These are phyloP conservation scores for Ceratocystis cubensis DNA, from an alignment of 2,329 filamentous ascomycete genomes.

Conservation along the genomic window DNA sequence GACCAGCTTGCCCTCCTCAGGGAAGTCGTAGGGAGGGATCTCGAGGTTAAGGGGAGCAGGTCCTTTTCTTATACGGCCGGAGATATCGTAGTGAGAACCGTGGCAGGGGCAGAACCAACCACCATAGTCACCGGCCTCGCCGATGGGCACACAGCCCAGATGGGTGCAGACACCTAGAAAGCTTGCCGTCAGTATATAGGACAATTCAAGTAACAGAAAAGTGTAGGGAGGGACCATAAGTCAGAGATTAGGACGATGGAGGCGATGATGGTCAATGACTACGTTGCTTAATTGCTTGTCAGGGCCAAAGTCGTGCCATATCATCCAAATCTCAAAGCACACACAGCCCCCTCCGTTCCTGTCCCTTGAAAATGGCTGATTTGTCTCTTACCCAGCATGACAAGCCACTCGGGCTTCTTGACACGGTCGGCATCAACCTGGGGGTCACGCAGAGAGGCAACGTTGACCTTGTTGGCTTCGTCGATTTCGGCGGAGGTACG, in stretches of 20 bases:
- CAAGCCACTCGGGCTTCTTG: constrained; percentile 95
- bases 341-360: not conserved
- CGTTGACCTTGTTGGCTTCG: constrained; percentile 80
- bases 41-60: constrained; percentile 96
- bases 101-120: constrained; percentile 99
- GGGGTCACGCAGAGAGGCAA: constrained; percentile 76
- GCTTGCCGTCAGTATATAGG: not conserved
- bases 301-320: not conserved
- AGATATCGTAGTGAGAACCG: constrained; percentile 99
- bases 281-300: not conserved
- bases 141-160: constrained; percentile 96
- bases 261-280: not conserved
- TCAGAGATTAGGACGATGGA: not conserved
- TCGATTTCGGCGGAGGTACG: constrained; percentile 86
- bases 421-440: constrained; percentile 85
- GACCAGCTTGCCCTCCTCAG: constrained; percentile 73
- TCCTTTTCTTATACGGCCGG: constrained; percentile 92
- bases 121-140: constrained; percentile 93
- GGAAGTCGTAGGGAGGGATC: constrained; percentile 84
- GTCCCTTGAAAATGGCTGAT: constrained; percentile 13
- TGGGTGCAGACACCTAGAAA: constrained; percentile 90
- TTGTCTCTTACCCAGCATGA: constrained; percentile 72
- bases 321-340: not conserved
- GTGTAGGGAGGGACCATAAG: not conserved
- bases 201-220: not conserved